Evolutionary conservation across 2,329 filamentous ascomycete species (phyloP), one percentile per base, ranked within the genome.

Genomic region (Cadophora sp.): DNA sequence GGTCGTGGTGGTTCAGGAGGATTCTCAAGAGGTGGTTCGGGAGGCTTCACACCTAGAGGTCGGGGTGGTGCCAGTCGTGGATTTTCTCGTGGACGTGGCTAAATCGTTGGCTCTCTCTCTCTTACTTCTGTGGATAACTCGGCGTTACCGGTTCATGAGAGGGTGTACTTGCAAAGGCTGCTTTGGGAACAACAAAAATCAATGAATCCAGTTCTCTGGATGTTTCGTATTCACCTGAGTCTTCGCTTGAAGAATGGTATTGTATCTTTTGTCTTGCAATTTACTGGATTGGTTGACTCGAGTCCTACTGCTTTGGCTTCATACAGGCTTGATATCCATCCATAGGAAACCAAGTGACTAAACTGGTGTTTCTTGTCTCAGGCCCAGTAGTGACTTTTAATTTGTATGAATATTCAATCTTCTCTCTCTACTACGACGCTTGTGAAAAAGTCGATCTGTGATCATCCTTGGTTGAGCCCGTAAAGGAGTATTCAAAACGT

Each of bases 1-100:
- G 78, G 80, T 50, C 78, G 84, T 60, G 75, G 75, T 60, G 75
- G 76, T n/a, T 62, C 71, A 24, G 69, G 74, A 27, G 77, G 77
- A 16, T 78, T 78, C 67, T 76, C 76, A 22, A 74, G 78, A 70
- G 73, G 75, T 59, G 73, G 76, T 11, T 69, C 74, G 56, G 73
- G 75, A 62, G 76, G 75, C 11, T 76, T 76, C 60, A 69, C 74
- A 63, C 68, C 73, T 43, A 72, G 76, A 72, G 76, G 75, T 39
- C 69, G 76, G 70, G 76, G 75, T 50, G 73, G 71, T 66, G 64
- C 70, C 2, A 73, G 75, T 70, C 74, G 75, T 33, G 75, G 75
- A 18, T 77, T 77, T 50, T 71, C 74, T 30, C 71, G 77, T 62
- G 77, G 77, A 58, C 73, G 75, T 63, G 71, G 73, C 67, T 76